A percentile compares a stretch with the other conserved stretches of the same genome.
Conservation (phyloP, 108 stramenopile genomes). For the Cyclotella distinguenda region DNA sequence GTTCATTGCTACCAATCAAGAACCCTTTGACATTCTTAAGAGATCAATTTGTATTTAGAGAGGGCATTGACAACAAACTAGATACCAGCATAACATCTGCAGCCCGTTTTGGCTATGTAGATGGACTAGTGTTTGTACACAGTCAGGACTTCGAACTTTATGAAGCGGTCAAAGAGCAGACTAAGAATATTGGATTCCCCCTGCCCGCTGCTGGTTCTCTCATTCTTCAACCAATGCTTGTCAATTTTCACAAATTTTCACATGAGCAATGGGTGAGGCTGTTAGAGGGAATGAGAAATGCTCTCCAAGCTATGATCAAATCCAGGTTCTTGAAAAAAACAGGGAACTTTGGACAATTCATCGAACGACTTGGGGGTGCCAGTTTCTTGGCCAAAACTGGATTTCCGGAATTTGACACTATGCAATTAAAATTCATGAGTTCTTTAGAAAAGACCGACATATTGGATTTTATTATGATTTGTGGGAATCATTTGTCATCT, state of each 20-base stretch:
- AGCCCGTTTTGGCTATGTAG: slow-evolving; percentile 5
- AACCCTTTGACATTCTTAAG: slow-evolving; percentile 18
- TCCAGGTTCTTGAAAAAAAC: too few species aligned
- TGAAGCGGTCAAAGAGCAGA: slow-evolving; percentile 14
- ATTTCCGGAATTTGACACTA: slow-evolving; percentile 16
- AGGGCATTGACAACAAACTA: not conserved
- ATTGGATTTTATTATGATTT: slow-evolving; percentile 14
- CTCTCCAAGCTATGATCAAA: not conserved
- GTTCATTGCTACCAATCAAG: slow-evolving; percentile 8
- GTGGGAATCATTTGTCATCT: slow-evolving; percentile 25
- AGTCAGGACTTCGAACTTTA: slow-evolving; percentile 13
- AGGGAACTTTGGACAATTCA: too few species aligned
- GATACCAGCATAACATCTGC: not conserved
- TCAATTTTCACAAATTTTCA: slow-evolving; percentile 14
- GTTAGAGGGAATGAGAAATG: slow-evolving; percentile 24
- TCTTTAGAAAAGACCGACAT: slow-evolving; percentile 10
- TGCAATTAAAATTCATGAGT: slow-evolving; percentile 5
- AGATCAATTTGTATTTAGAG: slow-evolving; percentile 20
- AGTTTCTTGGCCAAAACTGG: slow-evolving; percentile 12
- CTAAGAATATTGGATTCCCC: slow-evolving; percentile 1
- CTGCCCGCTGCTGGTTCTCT: not conserved
- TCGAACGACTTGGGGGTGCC: not conserved
- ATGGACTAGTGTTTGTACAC: slow-evolving; percentile 19
- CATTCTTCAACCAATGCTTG: slow-evolving; percentile 33
- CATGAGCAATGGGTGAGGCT: slow-evolving; percentile 15